phyloP scores from a whole-genome alignment of 768 basidiomycete species.

The Mycena epipterygia region DNA sequence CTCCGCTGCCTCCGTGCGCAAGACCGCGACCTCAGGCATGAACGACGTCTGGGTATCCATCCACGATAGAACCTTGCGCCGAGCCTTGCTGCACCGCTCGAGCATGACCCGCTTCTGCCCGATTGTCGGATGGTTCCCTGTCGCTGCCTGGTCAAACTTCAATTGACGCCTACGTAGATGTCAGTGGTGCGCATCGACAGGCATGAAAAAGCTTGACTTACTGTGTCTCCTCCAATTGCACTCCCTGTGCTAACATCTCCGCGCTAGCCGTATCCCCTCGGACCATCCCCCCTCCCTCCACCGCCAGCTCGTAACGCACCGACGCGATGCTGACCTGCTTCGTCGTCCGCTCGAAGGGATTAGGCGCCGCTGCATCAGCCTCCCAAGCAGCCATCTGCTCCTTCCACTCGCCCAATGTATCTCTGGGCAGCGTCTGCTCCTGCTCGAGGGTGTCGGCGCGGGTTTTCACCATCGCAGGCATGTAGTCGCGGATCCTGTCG shows the following conservation, averaged over 20 bases:
- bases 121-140: not conserved
- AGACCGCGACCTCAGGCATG: constrained; percentile 14
- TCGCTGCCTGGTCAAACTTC: constrained; percentile 6
- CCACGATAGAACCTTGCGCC: constrained; percentile 11
- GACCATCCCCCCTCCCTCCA: not conserved
- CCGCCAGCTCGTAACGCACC: constrained; percentile 1
- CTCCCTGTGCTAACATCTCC: constrained; percentile 14
- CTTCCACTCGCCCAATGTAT: not conserved
- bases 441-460: not conserved
- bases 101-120: constrained; percentile 12
- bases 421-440: not conserved
- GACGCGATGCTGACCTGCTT: not conserved
- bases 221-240: constrained; percentile 3
- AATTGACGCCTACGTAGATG: not conserved
- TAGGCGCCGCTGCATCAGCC: not conserved
- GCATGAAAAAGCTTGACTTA: not conserved
- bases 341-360: not conserved
- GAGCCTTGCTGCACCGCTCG: constrained; percentile 17
- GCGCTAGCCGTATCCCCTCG: not conserved
- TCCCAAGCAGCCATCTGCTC: not conserved
- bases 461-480: constrained; percentile 5
- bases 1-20: constrained; percentile 6
- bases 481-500: not conserved
- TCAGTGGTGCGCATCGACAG: not conserved
- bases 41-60: constrained; percentile 13